Conservation (phyloP, 805 yeast genomes). For the Debaryomyces maramus region DNA sequence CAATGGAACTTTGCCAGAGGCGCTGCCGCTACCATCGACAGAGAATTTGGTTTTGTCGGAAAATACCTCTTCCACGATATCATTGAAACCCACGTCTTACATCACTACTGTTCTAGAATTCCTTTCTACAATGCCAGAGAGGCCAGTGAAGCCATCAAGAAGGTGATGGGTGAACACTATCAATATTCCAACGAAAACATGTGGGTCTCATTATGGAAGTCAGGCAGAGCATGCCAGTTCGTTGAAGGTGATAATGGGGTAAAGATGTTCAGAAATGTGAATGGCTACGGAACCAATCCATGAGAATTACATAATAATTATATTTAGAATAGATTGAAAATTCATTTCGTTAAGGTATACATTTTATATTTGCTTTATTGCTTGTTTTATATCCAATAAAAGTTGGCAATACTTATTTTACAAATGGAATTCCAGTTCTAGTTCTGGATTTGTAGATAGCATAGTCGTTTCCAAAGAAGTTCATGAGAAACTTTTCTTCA, state of each 20-base stretch:
- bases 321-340: too few relatives aligned
- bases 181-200: constrained; percentile 65
- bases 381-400: constrained; percentile 37
- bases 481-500: constrained; percentile 67
- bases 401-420: constrained; percentile 11
- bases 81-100: constrained; percentile 87
- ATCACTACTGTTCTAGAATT: constrained; percentile 79
- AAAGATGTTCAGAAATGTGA: constrained; percentile 71
- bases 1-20: constrained; percentile 89
- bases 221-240: constrained; percentile 65
- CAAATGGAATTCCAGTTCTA: constrained; percentile 65
- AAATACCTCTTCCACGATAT: constrained; percentile 80
- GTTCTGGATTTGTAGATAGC: constrained; percentile 48
- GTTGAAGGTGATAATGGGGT: constrained; percentile 74
- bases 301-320: too few relatives aligned
- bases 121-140: constrained; percentile 87
- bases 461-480: constrained; percentile 75
- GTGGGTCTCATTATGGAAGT: constrained; percentile 66
- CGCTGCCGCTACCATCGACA: constrained; percentile 85
- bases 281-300: constrained; percentile 47
- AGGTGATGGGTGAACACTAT: constrained; percentile 85
- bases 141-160: constrained; percentile 74
- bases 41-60: constrained; percentile 81
- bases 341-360: too few relatives aligned
- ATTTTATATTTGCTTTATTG: neutral